These are phyloP conservation scores for Turnera subulata DNA, from an alignment of 345 rosid genomes.

Conservation along the genomic window DNA sequence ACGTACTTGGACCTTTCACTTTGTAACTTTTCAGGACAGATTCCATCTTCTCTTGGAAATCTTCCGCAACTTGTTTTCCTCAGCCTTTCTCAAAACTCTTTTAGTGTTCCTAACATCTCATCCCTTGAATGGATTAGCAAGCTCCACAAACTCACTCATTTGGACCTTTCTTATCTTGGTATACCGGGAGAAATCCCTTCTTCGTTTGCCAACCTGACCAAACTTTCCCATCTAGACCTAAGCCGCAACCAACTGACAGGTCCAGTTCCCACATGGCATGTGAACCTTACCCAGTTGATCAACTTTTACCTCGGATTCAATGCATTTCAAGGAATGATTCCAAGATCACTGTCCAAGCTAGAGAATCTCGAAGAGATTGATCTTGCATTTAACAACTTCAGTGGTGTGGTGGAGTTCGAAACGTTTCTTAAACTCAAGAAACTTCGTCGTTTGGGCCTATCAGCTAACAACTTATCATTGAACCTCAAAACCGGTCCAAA, in stretches of 20 bases:
- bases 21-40: neutral
- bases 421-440: constrained; percentile 17
- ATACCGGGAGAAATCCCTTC: constrained; percentile 23
- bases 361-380: constrained; percentile 10
- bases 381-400: constrained; percentile 21
- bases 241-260: constrained; percentile 9
- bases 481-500: neutral
- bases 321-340: constrained; percentile 22
- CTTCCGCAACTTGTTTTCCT: neutral
- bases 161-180: neutral
- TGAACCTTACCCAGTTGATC: neutral
- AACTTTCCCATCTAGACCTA: constrained; percentile 7
- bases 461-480: constrained; percentile 4
- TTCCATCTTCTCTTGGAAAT: constrained; percentile 12
- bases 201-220: constrained; percentile 1
- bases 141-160: neutral
- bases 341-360: constrained; percentile 14
- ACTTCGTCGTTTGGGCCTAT: constrained; percentile 2
- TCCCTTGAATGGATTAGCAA: neutral
- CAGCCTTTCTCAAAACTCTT: neutral
- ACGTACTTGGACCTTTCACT: too few species aligned
- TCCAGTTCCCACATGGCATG: neutral
- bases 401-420: constrained; percentile 7
- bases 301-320: neutral
- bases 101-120: neutral